A percentile compares a stretch with the other conserved stretches of the same genome.
These are phyloP conservation scores for Clarireedia hainanense DNA, from an alignment of 2,329 filamentous ascomycete genomes.

Conservation along the genomic window DNA sequence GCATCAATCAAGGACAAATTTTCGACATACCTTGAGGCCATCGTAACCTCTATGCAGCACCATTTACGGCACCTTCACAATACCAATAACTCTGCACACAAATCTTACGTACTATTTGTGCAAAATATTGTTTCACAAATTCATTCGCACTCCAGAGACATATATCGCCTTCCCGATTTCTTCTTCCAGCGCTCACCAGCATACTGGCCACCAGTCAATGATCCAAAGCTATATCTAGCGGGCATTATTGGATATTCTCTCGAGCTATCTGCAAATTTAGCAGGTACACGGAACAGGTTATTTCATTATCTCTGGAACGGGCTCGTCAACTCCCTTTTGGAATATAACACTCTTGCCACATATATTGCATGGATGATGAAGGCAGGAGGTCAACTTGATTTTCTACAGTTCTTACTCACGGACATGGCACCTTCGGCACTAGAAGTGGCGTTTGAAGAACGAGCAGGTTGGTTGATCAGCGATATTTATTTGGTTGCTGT, in stretches of 20 bases:
- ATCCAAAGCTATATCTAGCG: slow-evolving; percentile 25
- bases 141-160: slow-evolving; percentile 20
- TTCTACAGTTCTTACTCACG: slow-evolving; percentile 21
- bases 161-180: slow-evolving; percentile 21
- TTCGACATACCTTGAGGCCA: slow-evolving; percentile 17
- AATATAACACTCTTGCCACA: slow-evolving; percentile 13
- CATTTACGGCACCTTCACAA: slow-evolving; percentile 17
- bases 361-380: slow-evolving; percentile 17
- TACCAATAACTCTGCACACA: slow-evolving; percentile 13
- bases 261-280: slow-evolving; percentile 15
- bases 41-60: slow-evolving; percentile 22
- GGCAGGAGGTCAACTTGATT: slow-evolving; percentile 18
- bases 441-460: slow-evolving; percentile 17
- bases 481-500: slow-evolving; percentile 20
- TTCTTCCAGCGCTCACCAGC: slow-evolving; percentile 19
- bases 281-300: slow-evolving; percentile 17
- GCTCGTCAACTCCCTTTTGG: slow-evolving; percentile 21
- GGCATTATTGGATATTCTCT: slow-evolving; percentile 24
- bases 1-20: slow-evolving; percentile 13
- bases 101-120: slow-evolving; percentile 19
- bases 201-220: slow-evolving; percentile 25
- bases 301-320: slow-evolving; percentile 26
- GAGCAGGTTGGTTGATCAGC: slow-evolving; percentile 19
- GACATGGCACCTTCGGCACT: slow-evolving; percentile 24
- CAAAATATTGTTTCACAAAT: slow-evolving; percentile 20